Evolutionary conservation across 2,329 filamentous ascomycete species (phyloP), one percentile per base, ranked within the genome.

Genomic region (Delphinella strobiligena): DNA sequence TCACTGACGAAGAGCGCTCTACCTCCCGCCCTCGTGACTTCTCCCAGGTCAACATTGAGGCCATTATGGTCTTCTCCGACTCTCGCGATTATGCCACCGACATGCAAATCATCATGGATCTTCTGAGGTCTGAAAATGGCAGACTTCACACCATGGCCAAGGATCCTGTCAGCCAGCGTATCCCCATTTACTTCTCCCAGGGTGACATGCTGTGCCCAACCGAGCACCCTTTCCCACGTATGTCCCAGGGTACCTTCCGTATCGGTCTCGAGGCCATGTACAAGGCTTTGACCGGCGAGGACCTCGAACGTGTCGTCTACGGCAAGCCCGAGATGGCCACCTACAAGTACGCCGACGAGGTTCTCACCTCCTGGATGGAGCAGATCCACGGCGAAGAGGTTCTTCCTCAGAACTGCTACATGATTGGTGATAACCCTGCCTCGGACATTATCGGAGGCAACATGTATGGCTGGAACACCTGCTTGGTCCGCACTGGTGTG

Each of bases 391-490:
- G 75, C 54, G 80, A 84, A 59, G 76, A 82, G 66, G 68, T 63
- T 44, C 64, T 83, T 31, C 78, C 79, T 3, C 58, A 74, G 57
- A 80, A 82, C 62, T 68, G 83, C 58, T 84, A 84, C 69, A 84
- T 84, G 80, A 66, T 84, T 40, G 80, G 80, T 48, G 80, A 84
- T 61, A 84, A 83, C 65, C 80, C 79, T 5, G 75, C 76, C 18
- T 81, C 76, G 18, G 80, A 84, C 55, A 83, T 84, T 52, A 69
- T 81, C 47, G 81, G 81, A 46, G 81, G 80, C 45, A 86, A 86
- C 69, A 81, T 79, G 72, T 84, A 86, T 60, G 79, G 79, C 44
- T 86, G 81, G 82, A 86, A 86, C 63, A 85, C 81, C 3, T 85
- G 81, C 54, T 63, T 86, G 40, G 81, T 86, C 41, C 75, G 80